phyloP scores from a whole-genome alignment of 768 basidiomycete genomes.

The Leucocoprinus leucothites region DNA sequence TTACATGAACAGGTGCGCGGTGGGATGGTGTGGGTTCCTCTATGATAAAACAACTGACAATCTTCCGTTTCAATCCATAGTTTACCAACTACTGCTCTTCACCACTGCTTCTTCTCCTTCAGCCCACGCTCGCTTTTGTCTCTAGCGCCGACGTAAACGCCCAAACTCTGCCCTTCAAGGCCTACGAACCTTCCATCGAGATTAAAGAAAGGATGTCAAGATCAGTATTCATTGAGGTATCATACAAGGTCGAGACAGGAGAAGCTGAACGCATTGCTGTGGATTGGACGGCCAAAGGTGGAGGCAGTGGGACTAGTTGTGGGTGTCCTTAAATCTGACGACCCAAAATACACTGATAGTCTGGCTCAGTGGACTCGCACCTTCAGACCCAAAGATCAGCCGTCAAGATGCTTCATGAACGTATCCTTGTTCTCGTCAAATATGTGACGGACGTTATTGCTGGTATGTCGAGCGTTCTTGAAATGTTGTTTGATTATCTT shows the following conservation, averaged over 20 bases:
- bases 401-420: conserved; percentile 93
- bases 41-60: background rate
- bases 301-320: conserved; percentile 80
- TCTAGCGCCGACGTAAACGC: conserved; percentile 51
- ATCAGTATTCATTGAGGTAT: conserved; percentile 78
- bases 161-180: conserved; percentile 83
- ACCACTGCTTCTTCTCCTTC: conserved; percentile 80
- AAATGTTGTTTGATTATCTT: background rate
- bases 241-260: conserved; percentile 91
- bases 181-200: conserved; percentile 91
- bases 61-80: conserved; percentile 33
- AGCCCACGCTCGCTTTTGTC: conserved; percentile 47
- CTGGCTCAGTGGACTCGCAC: conserved; percentile 75
- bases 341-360: conserved; percentile 8
- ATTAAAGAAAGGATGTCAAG: conserved; percentile 75
- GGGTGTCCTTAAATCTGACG: conserved; percentile 26
- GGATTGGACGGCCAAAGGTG: conserved; percentile 89
- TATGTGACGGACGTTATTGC: conserved; percentile 78
- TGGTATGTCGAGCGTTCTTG: conserved; percentile 40
- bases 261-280: conserved; percentile 99
- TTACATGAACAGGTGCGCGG: conserved; percentile 78
- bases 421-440: conserved; percentile 80
- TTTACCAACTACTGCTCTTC: conserved; percentile 85
- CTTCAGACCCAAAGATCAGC: conserved; percentile 91
- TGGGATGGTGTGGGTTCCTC: background rate